A percentile compares a stretch with the other conserved stretches of the same genome.
These are phyloP conservation scores for Coprinellus micaceus DNA, from an alignment of 768 basidiomycete genomes.

Conservation along the genomic window DNA sequence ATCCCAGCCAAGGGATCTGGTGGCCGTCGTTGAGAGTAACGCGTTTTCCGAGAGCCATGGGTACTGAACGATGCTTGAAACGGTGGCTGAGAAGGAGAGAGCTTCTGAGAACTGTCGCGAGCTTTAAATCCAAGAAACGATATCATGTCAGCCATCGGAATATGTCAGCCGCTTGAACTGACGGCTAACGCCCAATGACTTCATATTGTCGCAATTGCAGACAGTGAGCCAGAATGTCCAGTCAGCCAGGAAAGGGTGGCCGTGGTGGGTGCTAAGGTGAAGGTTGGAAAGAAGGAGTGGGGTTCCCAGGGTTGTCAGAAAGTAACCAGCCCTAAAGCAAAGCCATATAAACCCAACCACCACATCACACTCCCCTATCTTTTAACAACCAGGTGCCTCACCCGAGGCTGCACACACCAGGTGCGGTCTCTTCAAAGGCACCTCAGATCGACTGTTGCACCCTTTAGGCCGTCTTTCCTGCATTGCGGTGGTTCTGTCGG, in stretches of 20 bases:
- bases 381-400: conserved; percentile 65
- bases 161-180: too few species aligned
- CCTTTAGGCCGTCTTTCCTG: conserved; percentile 49
- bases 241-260: too few species aligned
- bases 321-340: conserved; percentile 40
- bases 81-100: conserved; percentile 10
- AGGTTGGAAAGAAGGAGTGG: neutral
- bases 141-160: too few species aligned
- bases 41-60: conserved; percentile 19
- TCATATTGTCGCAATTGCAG: too few species aligned
- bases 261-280: too few species aligned
- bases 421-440: conserved; percentile 49
- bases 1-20: conserved; percentile 53
- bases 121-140: too few species aligned
- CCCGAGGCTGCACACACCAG: conserved; percentile 44
- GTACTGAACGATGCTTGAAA: conserved; percentile 24
- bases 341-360: conserved; percentile 10
- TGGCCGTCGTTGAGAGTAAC: conserved; percentile 52
- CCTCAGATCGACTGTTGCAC: conserved; percentile 58
- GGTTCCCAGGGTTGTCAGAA: neutral
- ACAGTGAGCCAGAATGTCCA: too few species aligned
- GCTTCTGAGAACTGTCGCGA: conserved; percentile 2
- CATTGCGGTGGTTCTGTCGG: conserved; percentile 46
- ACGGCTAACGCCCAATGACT: too few species aligned
- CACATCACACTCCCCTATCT: conserved; percentile 37